Conservation (phyloP, 2,329 filamentous ascomycete species). For the Talaromyces sp. region DNA sequence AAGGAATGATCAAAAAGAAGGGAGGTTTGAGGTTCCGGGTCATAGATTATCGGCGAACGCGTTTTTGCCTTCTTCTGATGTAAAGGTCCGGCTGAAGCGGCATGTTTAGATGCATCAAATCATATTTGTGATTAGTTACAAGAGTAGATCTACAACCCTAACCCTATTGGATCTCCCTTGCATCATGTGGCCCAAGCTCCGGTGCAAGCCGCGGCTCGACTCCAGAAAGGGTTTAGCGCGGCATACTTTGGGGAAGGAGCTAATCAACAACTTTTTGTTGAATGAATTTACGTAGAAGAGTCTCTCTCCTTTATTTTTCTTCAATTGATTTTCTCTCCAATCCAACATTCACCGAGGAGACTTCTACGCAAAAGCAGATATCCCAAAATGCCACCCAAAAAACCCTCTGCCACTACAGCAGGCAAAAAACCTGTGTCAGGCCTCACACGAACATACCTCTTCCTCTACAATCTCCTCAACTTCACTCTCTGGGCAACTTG, state of each 20-base stretch:
- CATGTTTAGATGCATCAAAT: conserved; percentile 14
- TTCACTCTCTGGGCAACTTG: conserved; percentile 73
- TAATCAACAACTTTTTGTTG: conserved; percentile 1
- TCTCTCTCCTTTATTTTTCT: not conserved
- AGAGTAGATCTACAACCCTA: not conserved
- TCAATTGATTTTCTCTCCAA: not conserved
- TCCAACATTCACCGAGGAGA: not conserved
- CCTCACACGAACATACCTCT: conserved; percentile 56
- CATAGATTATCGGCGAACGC: conserved; percentile 46
- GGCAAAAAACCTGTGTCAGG: conserved; percentile 13
- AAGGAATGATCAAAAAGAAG: conserved; percentile 28
- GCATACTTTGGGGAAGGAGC: not conserved
- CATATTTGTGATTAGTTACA: no score
- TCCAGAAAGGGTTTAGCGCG: not conserved
- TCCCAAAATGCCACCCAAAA: conserved; percentile 12
- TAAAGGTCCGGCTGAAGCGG: conserved; percentile 51
- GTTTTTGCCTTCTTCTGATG: conserved; percentile 48
- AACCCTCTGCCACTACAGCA: not conserved
- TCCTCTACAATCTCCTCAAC: conserved; percentile 77
- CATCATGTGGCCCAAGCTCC: not conserved
- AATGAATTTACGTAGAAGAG: not conserved
- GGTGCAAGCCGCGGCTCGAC: not conserved
- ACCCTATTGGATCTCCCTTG: not conserved
- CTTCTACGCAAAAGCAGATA: not conserved
- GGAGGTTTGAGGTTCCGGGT: conserved; percentile 47